Evolutionary conservation across 1,284 basidiomycete genomes (phyloP).

Genomic region (Phenoliferia sp.): DNA sequence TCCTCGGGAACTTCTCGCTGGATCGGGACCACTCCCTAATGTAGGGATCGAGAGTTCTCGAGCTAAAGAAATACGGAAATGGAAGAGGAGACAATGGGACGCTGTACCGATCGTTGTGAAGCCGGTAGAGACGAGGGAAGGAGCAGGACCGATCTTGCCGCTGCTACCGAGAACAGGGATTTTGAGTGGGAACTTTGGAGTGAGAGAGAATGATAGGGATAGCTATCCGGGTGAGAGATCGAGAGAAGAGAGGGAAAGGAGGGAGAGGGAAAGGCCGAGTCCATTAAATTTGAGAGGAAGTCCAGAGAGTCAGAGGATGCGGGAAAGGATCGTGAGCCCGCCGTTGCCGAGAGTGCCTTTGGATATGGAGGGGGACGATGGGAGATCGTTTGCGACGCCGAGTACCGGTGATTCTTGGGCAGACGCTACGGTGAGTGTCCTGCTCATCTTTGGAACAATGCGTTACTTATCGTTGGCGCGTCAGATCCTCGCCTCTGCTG

Average conservation of each 20-base stretch:
- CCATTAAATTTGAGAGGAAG: background rate
- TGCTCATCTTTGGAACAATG: background rate
- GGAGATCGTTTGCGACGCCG: background rate
- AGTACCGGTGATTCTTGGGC: background rate
- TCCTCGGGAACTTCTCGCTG: constrained; percentile 8
- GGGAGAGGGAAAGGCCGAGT: background rate
- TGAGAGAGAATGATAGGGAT: too few relatives aligned
- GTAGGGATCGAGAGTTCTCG: background rate
- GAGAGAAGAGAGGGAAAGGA: background rate
- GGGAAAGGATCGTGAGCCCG: background rate
- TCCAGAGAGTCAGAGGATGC: background rate
- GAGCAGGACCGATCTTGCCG: background rate
- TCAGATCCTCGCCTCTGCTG: background rate
- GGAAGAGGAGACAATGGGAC: constrained; percentile 27
- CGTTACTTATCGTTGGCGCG: background rate
- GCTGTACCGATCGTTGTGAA: constrained; percentile 22
- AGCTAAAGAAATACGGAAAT: constrained; percentile 18
- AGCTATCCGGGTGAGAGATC: background rate
- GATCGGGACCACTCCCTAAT: background rate
- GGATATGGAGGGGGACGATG: background rate
- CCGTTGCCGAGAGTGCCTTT: background rate
- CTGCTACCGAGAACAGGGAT: background rate
- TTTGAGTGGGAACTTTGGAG: background rate
- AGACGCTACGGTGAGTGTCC: background rate
- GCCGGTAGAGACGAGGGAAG: background rate